A percentile compares a stretch with the other conserved stretches of the same genome.
Conservation (phyloP, 345 rosid genomes). For the Arabidopsis suecica region DNA sequence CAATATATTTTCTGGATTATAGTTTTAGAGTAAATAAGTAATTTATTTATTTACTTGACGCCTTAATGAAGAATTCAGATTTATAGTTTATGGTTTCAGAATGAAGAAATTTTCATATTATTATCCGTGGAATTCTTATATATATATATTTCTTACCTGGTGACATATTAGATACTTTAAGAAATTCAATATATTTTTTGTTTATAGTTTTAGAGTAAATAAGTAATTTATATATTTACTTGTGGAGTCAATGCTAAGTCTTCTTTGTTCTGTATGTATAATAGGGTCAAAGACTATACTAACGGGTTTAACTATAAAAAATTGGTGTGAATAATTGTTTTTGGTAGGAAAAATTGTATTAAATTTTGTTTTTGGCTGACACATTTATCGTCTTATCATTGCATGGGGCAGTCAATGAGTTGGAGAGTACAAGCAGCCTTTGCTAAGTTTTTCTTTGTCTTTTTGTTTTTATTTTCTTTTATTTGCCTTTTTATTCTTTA, state of each 20-base stretch:
- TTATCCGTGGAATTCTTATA: neutral
- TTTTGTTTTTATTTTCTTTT: slow-evolving; percentile 51
- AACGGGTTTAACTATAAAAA: slow-evolving; percentile 30
- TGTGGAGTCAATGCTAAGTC: slow-evolving; percentile 36
- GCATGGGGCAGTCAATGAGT: slow-evolving; percentile 52
- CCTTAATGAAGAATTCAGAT: neutral
- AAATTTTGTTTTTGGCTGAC: slow-evolving; percentile 49
- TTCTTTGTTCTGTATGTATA: neutral
- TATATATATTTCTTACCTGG: neutral
- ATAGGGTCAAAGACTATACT: neutral
- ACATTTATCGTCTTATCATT: slow-evolving; percentile 53
- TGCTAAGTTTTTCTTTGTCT: slow-evolving; percentile 48
- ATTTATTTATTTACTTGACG: neutral
- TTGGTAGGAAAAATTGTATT: slow-evolving; percentile 4
- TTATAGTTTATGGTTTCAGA: slow-evolving; percentile 20
- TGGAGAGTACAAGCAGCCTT: slow-evolving; percentile 51
- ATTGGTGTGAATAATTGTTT: slow-evolving; percentile 24
- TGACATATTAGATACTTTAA: slow-evolving; percentile 2
- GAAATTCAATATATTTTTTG: neutral
- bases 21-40: neutral
- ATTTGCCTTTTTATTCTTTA: slow-evolving; percentile 46
- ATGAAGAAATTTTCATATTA: neutral
- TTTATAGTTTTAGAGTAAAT: neutral
- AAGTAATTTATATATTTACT: neutral
- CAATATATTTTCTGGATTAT: neutral